Base-by-base conservation (phyloP, 2,329 filamentous ascomycete species). In the Beauveria asiatica region DNA sequence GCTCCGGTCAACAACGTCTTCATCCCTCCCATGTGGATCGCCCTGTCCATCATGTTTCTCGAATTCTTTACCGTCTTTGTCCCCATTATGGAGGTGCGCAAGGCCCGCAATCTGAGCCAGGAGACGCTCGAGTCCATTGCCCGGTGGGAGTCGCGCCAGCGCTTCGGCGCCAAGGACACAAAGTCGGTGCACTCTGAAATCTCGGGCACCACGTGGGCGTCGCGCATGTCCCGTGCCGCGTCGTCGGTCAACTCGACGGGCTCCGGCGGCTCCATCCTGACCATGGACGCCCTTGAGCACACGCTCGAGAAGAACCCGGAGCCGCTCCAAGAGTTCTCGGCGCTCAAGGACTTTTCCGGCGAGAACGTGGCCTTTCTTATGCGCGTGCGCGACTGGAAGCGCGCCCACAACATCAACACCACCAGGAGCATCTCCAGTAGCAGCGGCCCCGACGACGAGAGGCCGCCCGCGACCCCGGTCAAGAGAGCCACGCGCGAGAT, bases 311-410 rank as follows among this genome's bases (percentile, higher is more conserved):
- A 77, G 63, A 84, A 85, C 67, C 80, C 82, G 0, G 74, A 78
- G 7, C 80, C 81, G 0, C 74, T 88, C 0, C 81, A 84, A 58
- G 72, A 82, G 60, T 88, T 86, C 68, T 84, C 85, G 0, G 84
- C 84, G 0, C 74, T 80, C 2, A 77, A 80, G 49, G 85, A 88
- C 64, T 87, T 88, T 68, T 86, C 84, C 0, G 84, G 83, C 7
- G 85, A 88, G 70, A 88, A 88, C 68, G 83, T 88, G 64, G 80
- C 85, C 51, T 89, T 89, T 69, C 72, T 89, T 5, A 81, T 78
- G 9, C 74, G 77, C 45, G 79, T 87, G 9, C 74, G 77, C 2
- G 76, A 79, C 61, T 86, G 81, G 80, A 82, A 80, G 68, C 64
- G 65, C 6, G 66, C 66, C 13, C 69, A 70, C 57, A 39, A 33